Evolutionary conservation across 495 filamentous ascomycete genomes (phyloP).

Genomic region (Penicillium argentinense): DNA sequence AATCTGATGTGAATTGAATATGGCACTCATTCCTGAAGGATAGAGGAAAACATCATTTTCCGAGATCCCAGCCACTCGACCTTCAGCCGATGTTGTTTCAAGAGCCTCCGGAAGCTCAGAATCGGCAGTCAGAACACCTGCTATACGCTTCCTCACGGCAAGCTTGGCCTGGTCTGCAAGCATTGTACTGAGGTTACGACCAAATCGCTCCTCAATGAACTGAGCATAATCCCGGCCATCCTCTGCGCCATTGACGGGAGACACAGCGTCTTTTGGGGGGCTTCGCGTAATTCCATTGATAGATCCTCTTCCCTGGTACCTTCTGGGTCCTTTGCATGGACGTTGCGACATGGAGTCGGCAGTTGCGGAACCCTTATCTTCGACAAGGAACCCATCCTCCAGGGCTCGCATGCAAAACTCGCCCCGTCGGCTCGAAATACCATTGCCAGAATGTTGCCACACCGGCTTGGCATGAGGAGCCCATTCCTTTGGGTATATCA

Average conservation of each 20-base stretch:
- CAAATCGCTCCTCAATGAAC: conserved; percentile 94
- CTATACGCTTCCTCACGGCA: conserved; percentile 83
- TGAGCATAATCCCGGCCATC: conserved; percentile 67
- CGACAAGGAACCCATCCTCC: conserved; percentile 66
- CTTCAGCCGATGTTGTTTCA: conserved; percentile 39
- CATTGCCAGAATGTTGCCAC: conserved; percentile 97
- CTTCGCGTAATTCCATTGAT: conserved; percentile 24
- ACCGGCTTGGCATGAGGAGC: conserved; percentile 78
- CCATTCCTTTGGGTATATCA: conserved; percentile 66
- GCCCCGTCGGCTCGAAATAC: conserved; percentile 85
- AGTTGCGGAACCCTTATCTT: conserved; percentile 35
- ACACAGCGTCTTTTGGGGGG: conserved; percentile 7
- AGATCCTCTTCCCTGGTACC: conserved; percentile 66
- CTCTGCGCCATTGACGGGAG: conserved; percentile 21
- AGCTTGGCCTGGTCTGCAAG: conserved; percentile 79
- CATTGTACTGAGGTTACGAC: conserved; percentile 79
- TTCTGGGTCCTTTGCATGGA: conserved; percentile 62
- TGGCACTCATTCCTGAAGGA: conserved; percentile 90
- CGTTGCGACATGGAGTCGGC: conserved; percentile 38
- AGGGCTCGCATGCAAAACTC: conserved; percentile 82
- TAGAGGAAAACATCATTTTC: conserved; percentile 90
- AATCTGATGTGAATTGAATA: conserved; percentile 81
- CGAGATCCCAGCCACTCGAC: conserved; percentile 66
- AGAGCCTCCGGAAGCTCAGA: conserved; percentile 67
- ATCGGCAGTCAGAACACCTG: conserved; percentile 76